These are phyloP conservation scores for Picea glauca DNA, from an alignment of 75 land plant genomes.

Conservation along the genomic window DNA sequence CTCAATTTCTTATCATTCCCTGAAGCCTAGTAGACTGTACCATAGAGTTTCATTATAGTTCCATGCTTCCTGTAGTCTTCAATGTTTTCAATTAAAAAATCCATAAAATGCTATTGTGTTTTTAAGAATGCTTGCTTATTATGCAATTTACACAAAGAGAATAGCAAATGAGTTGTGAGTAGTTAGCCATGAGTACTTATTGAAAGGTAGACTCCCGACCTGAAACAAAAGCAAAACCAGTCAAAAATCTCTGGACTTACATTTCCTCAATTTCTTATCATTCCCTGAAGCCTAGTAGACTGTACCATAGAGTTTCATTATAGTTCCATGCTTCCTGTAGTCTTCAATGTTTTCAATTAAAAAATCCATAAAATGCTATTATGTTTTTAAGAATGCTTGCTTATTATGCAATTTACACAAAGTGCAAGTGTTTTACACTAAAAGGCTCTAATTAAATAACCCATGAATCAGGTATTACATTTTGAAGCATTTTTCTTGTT, in stretches of 20 bases:
- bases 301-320: not conserved
- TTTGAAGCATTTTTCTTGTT: not conserved
- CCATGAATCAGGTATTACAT: not conserved
- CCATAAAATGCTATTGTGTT: too few species aligned
- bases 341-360: not conserved
- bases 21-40: too few species aligned
- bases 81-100: too few species aligned
- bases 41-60: too few species aligned
- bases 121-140: too few species aligned
- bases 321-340: not conserved
- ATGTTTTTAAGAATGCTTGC: not conserved
- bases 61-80: too few species aligned
- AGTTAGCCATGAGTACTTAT: slow-evolving; percentile 80
- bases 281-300: slow-evolving; percentile 1
- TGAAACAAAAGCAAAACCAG: slow-evolving; percentile 10
- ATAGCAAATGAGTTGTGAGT: slow-evolving; percentile 78
- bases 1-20: too few species aligned
- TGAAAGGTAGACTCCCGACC: slow-evolving; percentile 70
- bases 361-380: not conserved
- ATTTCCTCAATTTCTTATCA: not conserved
- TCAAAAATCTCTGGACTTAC: not conserved
- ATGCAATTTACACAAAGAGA: not conserved
- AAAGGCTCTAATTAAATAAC: not conserved
- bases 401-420: not conserved
- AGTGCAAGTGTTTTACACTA: not conserved